phyloP scores from a whole-genome alignment of 2,329 filamentous ascomycete species.

The Pseudogymnoascus sp. region DNA sequence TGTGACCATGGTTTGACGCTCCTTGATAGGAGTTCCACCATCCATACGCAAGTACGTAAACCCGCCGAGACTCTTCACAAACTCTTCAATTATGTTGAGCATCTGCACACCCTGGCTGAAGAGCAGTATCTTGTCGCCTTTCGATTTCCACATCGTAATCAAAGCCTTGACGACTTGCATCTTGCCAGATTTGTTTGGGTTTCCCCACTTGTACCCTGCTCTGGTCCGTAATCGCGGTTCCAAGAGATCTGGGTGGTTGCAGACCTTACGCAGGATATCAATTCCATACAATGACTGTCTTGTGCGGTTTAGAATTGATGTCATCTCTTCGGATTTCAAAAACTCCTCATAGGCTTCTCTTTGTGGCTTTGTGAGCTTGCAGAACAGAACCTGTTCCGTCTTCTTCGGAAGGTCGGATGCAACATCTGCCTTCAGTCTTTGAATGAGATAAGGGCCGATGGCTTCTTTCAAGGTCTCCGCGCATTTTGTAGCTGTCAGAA shows the following conservation, averaged over 20 bases:
- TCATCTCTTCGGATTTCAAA: slow-evolving; percentile 74
- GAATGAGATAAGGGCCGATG: slow-evolving; percentile 86
- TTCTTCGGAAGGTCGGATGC: slow-evolving; percentile 91
- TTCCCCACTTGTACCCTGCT: slow-evolving; percentile 67
- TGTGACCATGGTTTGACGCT: slow-evolving; percentile 83
- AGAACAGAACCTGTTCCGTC: slow-evolving; percentile 92
- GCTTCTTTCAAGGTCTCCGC: slow-evolving; percentile 89
- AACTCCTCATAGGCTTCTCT: slow-evolving; percentile 74
- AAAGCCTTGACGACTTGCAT: slow-evolving; percentile 90
- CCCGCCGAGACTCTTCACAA: slow-evolving; percentile 57
- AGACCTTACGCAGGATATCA: slow-evolving; percentile 88
- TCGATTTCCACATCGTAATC: slow-evolving; percentile 75
- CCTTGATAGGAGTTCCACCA: slow-evolving; percentile 78
- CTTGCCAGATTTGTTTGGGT: slow-evolving; percentile 75
- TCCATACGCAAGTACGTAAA: slow-evolving; percentile 88
- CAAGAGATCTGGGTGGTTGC: slow-evolving; percentile 88
- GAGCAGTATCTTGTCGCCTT: slow-evolving; percentile 81
- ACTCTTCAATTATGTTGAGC: slow-evolving; percentile 86
- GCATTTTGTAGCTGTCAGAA: slow-evolving; percentile 89
- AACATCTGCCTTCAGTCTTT: slow-evolving; percentile 88
- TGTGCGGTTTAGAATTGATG: slow-evolving; percentile 66
- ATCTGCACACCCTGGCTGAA: slow-evolving; percentile 94
- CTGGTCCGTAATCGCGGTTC: slow-evolving; percentile 51
- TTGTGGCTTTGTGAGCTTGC: slow-evolving; percentile 77
- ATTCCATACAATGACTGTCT: slow-evolving; percentile 82